Evolutionary conservation across 192 early-diverging fungal species (phyloP).

Genomic region (Umbelopsis sp.): DNA sequence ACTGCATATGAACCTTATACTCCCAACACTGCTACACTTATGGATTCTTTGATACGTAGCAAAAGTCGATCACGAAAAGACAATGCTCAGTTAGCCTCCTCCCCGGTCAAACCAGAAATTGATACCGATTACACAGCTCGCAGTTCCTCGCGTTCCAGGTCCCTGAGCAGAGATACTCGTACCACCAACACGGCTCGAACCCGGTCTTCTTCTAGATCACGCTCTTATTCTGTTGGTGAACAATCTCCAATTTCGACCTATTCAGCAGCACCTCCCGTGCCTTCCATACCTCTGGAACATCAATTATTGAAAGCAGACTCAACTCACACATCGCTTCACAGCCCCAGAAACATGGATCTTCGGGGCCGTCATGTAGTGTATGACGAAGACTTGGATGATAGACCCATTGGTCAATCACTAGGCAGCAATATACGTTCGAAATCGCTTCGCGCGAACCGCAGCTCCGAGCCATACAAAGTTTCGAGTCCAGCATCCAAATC

Average conservation of each 20-base stretch:
- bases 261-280: background rate
- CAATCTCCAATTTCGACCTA: background rate
- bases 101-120: background rate
- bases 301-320: conserved; percentile 1
- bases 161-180: conserved; percentile 13
- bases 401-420: too few species aligned
- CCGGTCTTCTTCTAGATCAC: conserved; percentile 6
- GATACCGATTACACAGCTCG: background rate
- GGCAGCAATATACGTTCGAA: too few species aligned
- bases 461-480: background rate
- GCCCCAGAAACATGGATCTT: background rate
- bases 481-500: background rate
- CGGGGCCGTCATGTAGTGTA: conserved; percentile 11
- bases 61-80: background rate
- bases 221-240: conserved; percentile 11
- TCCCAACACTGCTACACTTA: conserved; percentile 7
- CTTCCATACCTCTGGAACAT: conserved; percentile 23
- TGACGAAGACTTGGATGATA: conserved; percentile 23
- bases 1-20: conserved; percentile 9
- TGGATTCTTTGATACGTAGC: background rate
- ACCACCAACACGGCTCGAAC: conserved; percentile 3
- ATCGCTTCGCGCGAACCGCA: background rate
- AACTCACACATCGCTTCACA: background rate
- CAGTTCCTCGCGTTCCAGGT: background rate
- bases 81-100: background rate